A percentile compares a stretch with the other conserved stretches of the same genome.
phyloP scores from a whole-genome alignment of 1,284 basidiomycete genomes.

The Phlebopus sp. region DNA sequence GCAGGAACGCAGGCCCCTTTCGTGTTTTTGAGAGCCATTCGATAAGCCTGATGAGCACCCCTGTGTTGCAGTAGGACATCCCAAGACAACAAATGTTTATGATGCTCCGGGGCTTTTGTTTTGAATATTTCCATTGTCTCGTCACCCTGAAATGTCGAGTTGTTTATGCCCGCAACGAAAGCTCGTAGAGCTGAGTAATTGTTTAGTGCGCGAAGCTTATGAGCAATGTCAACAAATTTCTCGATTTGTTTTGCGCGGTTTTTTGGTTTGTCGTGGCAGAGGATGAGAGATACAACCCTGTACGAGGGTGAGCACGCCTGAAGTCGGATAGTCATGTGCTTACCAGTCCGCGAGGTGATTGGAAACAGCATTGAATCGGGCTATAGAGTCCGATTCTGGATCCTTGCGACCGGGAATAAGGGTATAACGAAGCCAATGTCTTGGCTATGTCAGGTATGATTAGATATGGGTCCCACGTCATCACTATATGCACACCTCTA shows the following conservation, averaged over 20 bases:
- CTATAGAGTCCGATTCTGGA: constrained; percentile 59
- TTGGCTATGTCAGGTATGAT: constrained; percentile 47
- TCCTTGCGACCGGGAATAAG: constrained; percentile 66
- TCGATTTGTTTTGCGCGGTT: constrained; percentile 69
- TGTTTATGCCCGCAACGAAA: constrained; percentile 81
- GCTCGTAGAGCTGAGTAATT: constrained; percentile 81
- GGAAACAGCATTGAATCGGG: constrained; percentile 64
- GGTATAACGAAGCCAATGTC: constrained; percentile 77
- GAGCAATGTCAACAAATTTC: constrained; percentile 74
- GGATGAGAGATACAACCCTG: constrained; percentile 76
- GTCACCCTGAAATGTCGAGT: constrained; percentile 66
- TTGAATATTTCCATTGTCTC: constrained; percentile 68
- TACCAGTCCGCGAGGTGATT: constrained; percentile 78
- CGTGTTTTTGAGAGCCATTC: constrained; percentile 74
- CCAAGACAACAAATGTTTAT: constrained; percentile 73
- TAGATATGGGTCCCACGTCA: constrained; percentile 3
- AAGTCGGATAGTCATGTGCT: constrained; percentile 18
- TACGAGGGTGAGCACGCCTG: constrained; percentile 5
- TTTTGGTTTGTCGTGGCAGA: constrained; percentile 71
- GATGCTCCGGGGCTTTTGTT: constrained; percentile 55
- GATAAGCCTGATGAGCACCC: constrained; percentile 75
- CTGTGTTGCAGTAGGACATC: constrained; percentile 71
- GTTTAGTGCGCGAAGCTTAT: constrained; percentile 62
- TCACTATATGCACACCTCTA: constrained; percentile 49
- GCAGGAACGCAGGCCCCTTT: constrained; percentile 81